Evolutionary conservation across 371 early-diverging fungal species (phyloP).

Genomic region (Circinella umbellata): DNA sequence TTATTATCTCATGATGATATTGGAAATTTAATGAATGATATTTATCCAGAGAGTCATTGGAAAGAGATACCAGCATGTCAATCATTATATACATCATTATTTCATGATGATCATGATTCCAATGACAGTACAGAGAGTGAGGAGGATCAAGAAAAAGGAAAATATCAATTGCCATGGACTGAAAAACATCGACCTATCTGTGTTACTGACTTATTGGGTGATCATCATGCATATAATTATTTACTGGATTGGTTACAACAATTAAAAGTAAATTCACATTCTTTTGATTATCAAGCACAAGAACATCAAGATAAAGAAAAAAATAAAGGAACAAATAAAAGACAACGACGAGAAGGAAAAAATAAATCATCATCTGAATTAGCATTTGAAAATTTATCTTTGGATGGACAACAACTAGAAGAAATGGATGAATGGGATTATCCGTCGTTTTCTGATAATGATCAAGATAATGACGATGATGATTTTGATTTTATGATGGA

Average conservation of each 20-base stretch:
- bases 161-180: conserved; percentile 23
- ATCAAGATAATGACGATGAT: conserved; percentile 11
- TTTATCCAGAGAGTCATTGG: conserved; percentile 7
- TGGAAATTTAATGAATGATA: conserved; percentile 7
- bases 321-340: background rate
- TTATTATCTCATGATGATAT: background rate
- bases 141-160: background rate
- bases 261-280: conserved; percentile 20
- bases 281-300: background rate
- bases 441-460: background rate
- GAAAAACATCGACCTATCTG: conserved; percentile 37
- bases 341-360: background rate
- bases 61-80: conserved; percentile 10
- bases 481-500: conserved; percentile 7
- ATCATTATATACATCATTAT: background rate
- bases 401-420: conserved; percentile 3
- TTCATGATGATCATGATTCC: background rate
- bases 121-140: background rate
- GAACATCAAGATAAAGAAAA: too few species aligned
- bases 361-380: background rate
- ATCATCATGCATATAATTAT: conserved; percentile 14
- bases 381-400: background rate
- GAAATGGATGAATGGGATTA: conserved; percentile 3
- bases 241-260: conserved; percentile 31
- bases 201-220: conserved; percentile 24